Conservation (phyloP, 169 alveolate species). For the Plasmodium ovale region DNA sequence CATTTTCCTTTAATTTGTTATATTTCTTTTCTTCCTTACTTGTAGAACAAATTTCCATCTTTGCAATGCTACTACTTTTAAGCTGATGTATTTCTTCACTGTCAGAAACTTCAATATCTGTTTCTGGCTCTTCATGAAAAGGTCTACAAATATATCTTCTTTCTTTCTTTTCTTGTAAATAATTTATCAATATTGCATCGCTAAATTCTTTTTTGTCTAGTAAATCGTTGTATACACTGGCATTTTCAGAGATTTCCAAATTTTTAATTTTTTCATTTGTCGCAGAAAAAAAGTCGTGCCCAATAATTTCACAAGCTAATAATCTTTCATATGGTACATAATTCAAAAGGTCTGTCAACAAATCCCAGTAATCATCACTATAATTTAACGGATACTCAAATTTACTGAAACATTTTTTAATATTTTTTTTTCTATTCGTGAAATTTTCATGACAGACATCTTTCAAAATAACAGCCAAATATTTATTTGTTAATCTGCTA, state of each 20-base stretch:
- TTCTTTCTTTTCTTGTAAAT: conserved; percentile 56
- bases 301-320: conserved; percentile 75
- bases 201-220: conserved; percentile 17
- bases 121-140: conserved; percentile 16
- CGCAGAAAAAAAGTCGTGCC: conserved; percentile 63
- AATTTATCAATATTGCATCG: conserved; percentile 27
- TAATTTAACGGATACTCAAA: conserved; percentile 63
- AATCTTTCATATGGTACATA: conserved; percentile 72
- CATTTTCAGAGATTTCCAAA: conserved; percentile 1
- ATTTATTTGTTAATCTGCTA: conserved; percentile 74
- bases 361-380: conserved; percentile 73
- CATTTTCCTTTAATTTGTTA: not conserved
- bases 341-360: conserved; percentile 67
- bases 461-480: conserved; percentile 61
- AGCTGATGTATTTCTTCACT: not conserved
- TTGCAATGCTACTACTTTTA: not conserved
- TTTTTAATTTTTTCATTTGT: conserved; percentile 51
- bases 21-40: conserved; percentile 4
- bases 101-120: not conserved
- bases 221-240: conserved; percentile 8
- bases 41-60: not conserved
- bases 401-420: conserved; percentile 53
- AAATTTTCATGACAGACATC: conserved; percentile 56
- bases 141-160: conserved; percentile 31
- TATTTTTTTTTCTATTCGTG: conserved; percentile 34